Percentiles rank a stretch among this genome's conserved stretches.
phyloP scores from a whole-genome alignment of 2,329 filamentous ascomycete genomes.

The Neophaeococcomyces aloes region DNA sequence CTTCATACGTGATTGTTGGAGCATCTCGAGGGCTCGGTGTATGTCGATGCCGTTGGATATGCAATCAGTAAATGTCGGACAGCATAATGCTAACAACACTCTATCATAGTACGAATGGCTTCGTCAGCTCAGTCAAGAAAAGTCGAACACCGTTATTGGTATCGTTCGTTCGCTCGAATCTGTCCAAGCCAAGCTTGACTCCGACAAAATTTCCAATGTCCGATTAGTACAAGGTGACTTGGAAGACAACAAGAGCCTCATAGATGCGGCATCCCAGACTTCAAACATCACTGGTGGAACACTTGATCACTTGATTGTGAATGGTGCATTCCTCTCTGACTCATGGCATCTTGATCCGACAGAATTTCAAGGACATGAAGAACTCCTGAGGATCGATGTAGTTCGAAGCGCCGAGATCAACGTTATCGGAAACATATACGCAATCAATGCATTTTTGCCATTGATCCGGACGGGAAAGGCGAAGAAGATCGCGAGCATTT shows the following conservation, averaged over 20 bases:
- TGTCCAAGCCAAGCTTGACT: conserved; percentile 35
- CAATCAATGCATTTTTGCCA: conserved; percentile 45
- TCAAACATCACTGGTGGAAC: conserved; percentile 21
- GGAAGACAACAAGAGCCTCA: conserved; percentile 30
- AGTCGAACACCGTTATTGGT: too few relatives aligned
- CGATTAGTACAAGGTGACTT: conserved; percentile 40
- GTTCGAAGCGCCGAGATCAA: conserved; percentile 36
- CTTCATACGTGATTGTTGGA: too few relatives aligned
- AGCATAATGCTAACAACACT: too few relatives aligned
- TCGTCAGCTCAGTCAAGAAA: too few relatives aligned
- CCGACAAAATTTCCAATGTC: conserved; percentile 35
- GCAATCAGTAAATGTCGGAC: too few relatives aligned
- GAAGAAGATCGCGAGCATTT: conserved; percentile 48
- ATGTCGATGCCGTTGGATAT: too few relatives aligned
- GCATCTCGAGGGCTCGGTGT: too few relatives aligned
- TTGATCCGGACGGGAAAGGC: conserved; percentile 39
- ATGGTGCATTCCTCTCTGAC: conserved; percentile 33
- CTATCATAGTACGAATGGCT: too few relatives aligned
- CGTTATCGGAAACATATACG: conserved; percentile 42
- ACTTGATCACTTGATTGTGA: conserved; percentile 45
- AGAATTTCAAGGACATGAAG: conserved; percentile 24
- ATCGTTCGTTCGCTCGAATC: conserved; percentile 5
- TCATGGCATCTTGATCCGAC: conserved; percentile 25
- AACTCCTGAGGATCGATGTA: conserved; percentile 29
- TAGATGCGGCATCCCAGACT: conserved; percentile 23